These are phyloP conservation scores for Candida ficus DNA, from an alignment of 805 yeast species.

Conservation along the genomic window DNA sequence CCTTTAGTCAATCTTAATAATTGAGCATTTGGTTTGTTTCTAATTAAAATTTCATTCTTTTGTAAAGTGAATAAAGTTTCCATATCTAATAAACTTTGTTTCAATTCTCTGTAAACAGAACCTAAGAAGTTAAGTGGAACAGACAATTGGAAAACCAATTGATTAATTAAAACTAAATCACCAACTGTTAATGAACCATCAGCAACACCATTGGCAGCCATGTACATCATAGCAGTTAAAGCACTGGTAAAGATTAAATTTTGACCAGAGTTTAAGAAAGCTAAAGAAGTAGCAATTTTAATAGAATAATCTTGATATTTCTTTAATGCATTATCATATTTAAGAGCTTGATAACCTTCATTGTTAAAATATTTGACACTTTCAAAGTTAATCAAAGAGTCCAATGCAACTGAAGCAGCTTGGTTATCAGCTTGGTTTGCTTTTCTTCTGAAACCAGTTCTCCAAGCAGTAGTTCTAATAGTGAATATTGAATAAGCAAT, in stretches of 20 bases:
- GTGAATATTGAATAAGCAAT: constrained; percentile 83
- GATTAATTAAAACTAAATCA: constrained; percentile 90
- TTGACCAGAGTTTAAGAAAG: constrained; percentile 76
- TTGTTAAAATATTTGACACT: constrained; percentile 93
- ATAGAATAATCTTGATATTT: constrained; percentile 66
- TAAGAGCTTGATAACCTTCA: constrained; percentile 71
- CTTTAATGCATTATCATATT: constrained; percentile 70
- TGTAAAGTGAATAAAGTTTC: constrained; percentile 88
- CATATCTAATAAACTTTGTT: constrained; percentile 93
- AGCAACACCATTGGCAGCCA: constrained; percentile 95
- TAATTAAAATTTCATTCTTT: constrained; percentile 61
- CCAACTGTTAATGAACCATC: constrained; percentile 83
- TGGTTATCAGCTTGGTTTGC: constrained; percentile 92
- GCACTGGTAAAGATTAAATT: constrained; percentile 81
- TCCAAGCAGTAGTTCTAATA: constrained; percentile 91
- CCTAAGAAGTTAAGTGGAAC: constrained; percentile 95
- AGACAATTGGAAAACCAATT: constrained; percentile 90
- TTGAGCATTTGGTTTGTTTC: constrained; percentile 57
- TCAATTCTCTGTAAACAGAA: constrained; percentile 89
- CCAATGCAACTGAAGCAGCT: constrained; percentile 93
- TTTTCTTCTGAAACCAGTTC: constrained; percentile 83
- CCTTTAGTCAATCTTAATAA: constrained; percentile 49
- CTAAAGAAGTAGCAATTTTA: constrained; percentile 79
- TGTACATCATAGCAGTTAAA: constrained; percentile 93
- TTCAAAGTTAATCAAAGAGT: constrained; percentile 90